Percentiles rank a stretch among this genome's conserved stretches.
Evolutionary conservation across 192 early-diverging fungal species (phyloP).

Genomic region (Entomortierella beljakovae): DNA sequence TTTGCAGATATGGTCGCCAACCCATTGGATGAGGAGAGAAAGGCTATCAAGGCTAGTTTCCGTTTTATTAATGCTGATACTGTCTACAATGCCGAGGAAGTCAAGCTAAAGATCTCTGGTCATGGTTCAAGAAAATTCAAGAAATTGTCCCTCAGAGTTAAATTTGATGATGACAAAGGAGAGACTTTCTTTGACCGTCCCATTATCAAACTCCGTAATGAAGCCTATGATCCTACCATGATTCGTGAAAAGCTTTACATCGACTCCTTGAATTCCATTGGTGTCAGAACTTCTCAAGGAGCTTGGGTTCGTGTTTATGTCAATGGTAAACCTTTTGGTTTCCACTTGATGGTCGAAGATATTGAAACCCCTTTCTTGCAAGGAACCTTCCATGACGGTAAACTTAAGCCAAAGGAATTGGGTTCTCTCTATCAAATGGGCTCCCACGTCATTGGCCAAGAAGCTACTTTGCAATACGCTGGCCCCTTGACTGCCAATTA

Average conservation of each 20-base stretch:
- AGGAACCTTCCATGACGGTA: conserved; percentile 32
- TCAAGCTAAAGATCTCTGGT: conserved; percentile 55
- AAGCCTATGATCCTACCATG: too few relatives aligned
- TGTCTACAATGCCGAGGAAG: conserved; percentile 24
- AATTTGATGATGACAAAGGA: conserved; percentile 41
- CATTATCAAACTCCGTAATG: too few relatives aligned
- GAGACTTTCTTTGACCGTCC: too few relatives aligned
- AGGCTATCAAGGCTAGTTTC: conserved; percentile 33
- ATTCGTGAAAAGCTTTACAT: too few relatives aligned
- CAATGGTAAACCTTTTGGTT: too few relatives aligned
- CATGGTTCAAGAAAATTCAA: conserved; percentile 49
- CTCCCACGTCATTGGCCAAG: conserved; percentile 26
- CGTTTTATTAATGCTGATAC: conserved; percentile 36
- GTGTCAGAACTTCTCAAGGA: too few relatives aligned
- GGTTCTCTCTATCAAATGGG: conserved; percentile 52
- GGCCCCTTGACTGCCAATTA: conserved; percentile 33
- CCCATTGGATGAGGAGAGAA: conserved; percentile 26
- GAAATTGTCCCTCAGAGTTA: conserved; percentile 54
- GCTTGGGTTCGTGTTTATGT: too few relatives aligned
- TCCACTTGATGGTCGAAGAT: too few relatives aligned
- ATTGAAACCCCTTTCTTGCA: too few relatives aligned
- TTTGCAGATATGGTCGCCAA: conserved; percentile 46
- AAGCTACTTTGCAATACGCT: conserved; percentile 41
- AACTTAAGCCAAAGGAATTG: conserved; percentile 2
- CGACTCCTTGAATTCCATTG: too few relatives aligned